phyloP scores from a whole-genome alignment of 345 rosid genomes.

The Hypericum perforatum region DNA sequence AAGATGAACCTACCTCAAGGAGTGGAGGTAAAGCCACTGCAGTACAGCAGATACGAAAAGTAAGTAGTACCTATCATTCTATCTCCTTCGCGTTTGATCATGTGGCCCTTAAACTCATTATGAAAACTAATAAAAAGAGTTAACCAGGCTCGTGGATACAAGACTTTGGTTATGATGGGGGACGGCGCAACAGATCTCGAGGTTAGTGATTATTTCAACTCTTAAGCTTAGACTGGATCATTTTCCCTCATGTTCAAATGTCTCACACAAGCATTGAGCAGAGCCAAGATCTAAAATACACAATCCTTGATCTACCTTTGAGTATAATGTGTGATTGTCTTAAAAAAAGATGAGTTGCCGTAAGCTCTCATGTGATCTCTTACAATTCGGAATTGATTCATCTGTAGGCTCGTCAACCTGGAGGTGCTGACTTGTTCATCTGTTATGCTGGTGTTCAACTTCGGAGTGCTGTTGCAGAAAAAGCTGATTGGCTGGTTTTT shows the following conservation, averaged over 20 bases:
- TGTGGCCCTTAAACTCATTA: slow-evolving; percentile 6
- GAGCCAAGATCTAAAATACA: no score
- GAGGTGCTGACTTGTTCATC: slow-evolving; percentile 77
- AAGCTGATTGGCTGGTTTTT: slow-evolving; percentile 88
- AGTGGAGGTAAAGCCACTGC: slow-evolving; percentile 96
- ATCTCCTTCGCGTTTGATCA: neutral
- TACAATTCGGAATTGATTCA: no score
- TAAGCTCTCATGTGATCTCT: no score
- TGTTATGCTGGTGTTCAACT: slow-evolving; percentile 85
- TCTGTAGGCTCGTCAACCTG: slow-evolving; percentile 68
- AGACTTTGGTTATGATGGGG: slow-evolving; percentile 81
- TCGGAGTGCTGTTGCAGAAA: slow-evolving; percentile 70
- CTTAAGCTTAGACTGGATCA: no score
- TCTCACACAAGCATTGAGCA: no score
- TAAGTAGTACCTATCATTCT: slow-evolving; percentile 17
- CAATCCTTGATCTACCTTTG: no score
- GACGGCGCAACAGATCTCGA: slow-evolving; percentile 99
- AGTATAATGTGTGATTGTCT: no score
- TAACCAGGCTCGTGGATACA: slow-evolving; percentile 55
- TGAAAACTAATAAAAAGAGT: slow-evolving; percentile 13
- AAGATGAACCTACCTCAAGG: slow-evolving; percentile 83
- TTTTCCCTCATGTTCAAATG: no score
- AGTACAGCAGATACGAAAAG: slow-evolving; percentile 80
- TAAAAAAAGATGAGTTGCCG: no score
- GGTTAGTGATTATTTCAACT: slow-evolving; percentile 22